Percentiles rank a stretch among this genome's conserved stretches.
Conservation (phyloP, 495 filamentous ascomycete species). For the Daldinia grandis region DNA sequence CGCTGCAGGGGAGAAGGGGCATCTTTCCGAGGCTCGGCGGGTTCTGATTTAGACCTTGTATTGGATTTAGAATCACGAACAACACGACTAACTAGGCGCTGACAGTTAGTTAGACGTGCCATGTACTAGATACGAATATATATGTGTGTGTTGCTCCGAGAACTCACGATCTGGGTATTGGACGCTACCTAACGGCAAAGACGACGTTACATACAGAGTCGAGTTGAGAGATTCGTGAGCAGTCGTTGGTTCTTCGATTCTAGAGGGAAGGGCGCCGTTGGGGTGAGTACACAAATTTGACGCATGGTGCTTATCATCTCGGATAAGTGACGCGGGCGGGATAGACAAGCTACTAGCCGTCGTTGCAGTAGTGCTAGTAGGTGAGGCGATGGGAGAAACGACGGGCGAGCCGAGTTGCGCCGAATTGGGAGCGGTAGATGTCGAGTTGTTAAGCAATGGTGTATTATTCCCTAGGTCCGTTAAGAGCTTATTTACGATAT, state of each 20-base stretch:
- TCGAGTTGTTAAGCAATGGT: background rate
- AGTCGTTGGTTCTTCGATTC: background rate
- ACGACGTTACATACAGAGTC: conserved; percentile 16
- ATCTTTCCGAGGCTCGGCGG: conserved; percentile 29
- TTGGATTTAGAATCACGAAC: conserved; percentile 36
- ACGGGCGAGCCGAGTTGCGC: background rate
- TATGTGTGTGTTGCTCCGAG: background rate
- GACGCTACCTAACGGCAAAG: conserved; percentile 36
- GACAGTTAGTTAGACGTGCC: conserved; percentile 62
- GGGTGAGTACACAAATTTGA: background rate
- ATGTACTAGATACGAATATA: conserved; percentile 1
- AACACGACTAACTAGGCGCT: conserved; percentile 72
- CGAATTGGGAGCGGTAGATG: background rate
- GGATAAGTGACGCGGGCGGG: background rate
- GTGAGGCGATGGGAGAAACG: background rate
- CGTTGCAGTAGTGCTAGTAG: background rate
- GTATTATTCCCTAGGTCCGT: conserved; percentile 21
- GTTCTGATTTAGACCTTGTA: conserved; percentile 1
- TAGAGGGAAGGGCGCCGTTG: background rate
- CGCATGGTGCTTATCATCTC: background rate
- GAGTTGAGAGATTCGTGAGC: conserved; percentile 7
- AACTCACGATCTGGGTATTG: conserved; percentile 60
- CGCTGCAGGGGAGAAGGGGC: conserved; percentile 64
- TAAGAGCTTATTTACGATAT: conserved; percentile 37
- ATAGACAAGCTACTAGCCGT: background rate